Evolutionary conservation across 352 stramenopile genomes (phyloP), one percentile per base, ranked within the genome.

Genomic region (Phytopythium aichiense): DNA sequence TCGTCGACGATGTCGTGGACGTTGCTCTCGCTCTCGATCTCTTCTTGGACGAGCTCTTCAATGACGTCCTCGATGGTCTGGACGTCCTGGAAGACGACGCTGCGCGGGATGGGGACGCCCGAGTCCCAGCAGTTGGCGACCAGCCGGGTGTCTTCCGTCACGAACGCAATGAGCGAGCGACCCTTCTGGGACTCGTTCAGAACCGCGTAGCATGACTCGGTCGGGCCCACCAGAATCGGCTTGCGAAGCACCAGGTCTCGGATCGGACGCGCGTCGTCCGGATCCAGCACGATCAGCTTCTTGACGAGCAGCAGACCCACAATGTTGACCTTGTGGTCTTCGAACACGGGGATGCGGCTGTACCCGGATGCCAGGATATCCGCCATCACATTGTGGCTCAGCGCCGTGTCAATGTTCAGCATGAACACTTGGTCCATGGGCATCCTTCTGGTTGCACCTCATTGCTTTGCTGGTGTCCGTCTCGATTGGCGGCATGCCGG

Each of bases 111-210:
- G 59, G 76, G 66, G 5, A 65, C 56, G 45, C 70, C 68, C 65
- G 77, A 60, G 72, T 78, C 51, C 87, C 86, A 81, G 59, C 74
- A 76, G 54, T 81, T 43, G 35, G 73, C 79, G 66, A 96, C 74
- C 52, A 63, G 56, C 56, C 69, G 66, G 1, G 72, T 72, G 16
- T 92, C 60, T 20, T 75, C 69, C 2, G 84, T 92, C 43, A 97
- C 77, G 22, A 97, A 64, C 40, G 89, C 89, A 25, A 97, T 89
- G 53, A 96, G 84, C 15, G 78, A 92, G 5, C 80, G 70, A 12
- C 88, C 90, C 50, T 91, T 91, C 71, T 98, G 91, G 62, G 97
- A 98, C 58, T 95, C 74, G 65, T 97, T 97, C 25, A 98, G 71
- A 1, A 98, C 69, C 37, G 90, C 81, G 33, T 97, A 92, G 42